Evolutionary conservation across 208 protist genomes (phyloP).

Genomic region (Strigomonas galati): DNA sequence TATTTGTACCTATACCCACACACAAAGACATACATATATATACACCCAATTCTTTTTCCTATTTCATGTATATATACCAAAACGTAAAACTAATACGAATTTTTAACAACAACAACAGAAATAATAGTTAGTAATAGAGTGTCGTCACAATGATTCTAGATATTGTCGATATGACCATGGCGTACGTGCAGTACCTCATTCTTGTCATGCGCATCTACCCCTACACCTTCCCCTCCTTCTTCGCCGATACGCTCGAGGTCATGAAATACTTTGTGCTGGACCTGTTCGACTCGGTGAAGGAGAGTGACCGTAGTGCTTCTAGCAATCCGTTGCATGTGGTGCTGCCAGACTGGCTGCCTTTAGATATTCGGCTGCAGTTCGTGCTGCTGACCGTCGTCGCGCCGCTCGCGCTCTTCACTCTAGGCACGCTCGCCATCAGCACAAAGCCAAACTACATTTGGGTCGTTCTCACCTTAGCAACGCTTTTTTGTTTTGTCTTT

Average conservation of each 20-base stretch:
- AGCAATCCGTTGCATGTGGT: constrained; percentile 29
- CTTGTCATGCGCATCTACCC: constrained; percentile 54
- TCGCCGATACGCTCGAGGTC: constrained; percentile 25
- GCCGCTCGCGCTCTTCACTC: constrained; percentile 39
- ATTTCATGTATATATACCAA: not conserved
- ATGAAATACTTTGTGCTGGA: constrained; percentile 35
- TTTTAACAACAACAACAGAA: not conserved
- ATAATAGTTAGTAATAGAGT: not conserved
- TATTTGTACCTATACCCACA: not conserved
- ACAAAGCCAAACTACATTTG: constrained; percentile 43
- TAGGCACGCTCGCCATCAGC: constrained; percentile 47
- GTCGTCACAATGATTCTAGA: constrained; percentile 48
- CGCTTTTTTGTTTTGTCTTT: constrained; percentile 55
- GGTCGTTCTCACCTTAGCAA: constrained; percentile 27
- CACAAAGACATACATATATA: constrained; percentile 7
- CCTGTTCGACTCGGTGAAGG: constrained; percentile 13
- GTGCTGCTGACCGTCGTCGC: constrained; percentile 35
- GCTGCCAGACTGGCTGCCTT: constrained; percentile 56
- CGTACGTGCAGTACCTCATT: constrained; percentile 72
- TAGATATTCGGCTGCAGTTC: constrained; percentile 59
- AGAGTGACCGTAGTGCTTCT: constrained; percentile 38
- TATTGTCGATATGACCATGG: constrained; percentile 60
- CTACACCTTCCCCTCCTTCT: constrained; percentile 40
- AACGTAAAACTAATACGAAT: too few relatives aligned
- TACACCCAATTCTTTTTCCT: too few relatives aligned